Conservation (phyloP, 306 rosid genomes). For the Medicago truncatula region MtrunA17r5.0-ANR NC_053045.1:55529501-55530000, state of each 20-base stretch:
- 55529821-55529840: slow-evolving; percentile 29
- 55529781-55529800: slow-evolving; percentile 28
- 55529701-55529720: slow-evolving; percentile 83
- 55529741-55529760: slow-evolving; percentile 75
- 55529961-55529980: slow-evolving; percentile 44
- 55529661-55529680: slow-evolving; percentile 83
- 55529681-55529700: slow-evolving; percentile 88
- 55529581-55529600: slow-evolving; percentile 21
- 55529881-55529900: slow-evolving; percentile 84
- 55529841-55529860: slow-evolving; percentile 52
- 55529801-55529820: slow-evolving; percentile 34
- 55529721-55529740: slow-evolving; percentile 92
- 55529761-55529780: slow-evolving; percentile 67
- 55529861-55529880: slow-evolving; percentile 81
- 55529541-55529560: slow-evolving; percentile 28
- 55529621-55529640: slow-evolving; percentile 74
- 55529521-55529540: slow-evolving; percentile 30
- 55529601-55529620: slow-evolving; percentile 64
- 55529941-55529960: slow-evolving; percentile 69
- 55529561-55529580: slow-evolving; percentile 20
- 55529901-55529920: slow-evolving; percentile 77
- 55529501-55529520: slow-evolving; percentile 8
- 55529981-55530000: slow-evolving; percentile 37
- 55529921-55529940: slow-evolving; percentile 71
- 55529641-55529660: slow-evolving; percentile 89